A percentile compares a stretch with the other conserved stretches of the same genome.
Conservation (phyloP, 2,329 filamentous ascomycete species). For the Amphichorda felina region DNA sequence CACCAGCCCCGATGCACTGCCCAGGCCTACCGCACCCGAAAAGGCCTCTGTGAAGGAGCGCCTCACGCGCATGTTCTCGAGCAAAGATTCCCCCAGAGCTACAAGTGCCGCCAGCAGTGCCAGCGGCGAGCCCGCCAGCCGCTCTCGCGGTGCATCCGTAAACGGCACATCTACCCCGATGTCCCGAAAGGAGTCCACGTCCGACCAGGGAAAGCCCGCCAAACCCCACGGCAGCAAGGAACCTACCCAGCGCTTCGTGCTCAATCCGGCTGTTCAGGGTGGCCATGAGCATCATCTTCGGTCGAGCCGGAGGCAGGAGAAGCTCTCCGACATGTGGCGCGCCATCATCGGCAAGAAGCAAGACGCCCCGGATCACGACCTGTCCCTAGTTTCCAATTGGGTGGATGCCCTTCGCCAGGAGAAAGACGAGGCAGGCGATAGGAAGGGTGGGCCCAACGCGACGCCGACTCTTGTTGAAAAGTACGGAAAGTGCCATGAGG, state of each 20-base stretch:
- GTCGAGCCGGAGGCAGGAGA: constrained; percentile 85
- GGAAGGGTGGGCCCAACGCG: constrained; percentile 63
- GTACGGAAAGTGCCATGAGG: constrained; percentile 96
- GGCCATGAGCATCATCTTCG: constrained; percentile 82
- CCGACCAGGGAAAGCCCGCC: constrained; percentile 23
- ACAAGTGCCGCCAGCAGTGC: constrained; percentile 10
- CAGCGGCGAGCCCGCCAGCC: constrained; percentile 18
- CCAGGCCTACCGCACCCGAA: constrained; percentile 15
- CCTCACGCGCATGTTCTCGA: constrained; percentile 53
- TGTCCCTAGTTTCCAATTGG: constrained; percentile 92
- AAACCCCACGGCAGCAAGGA: constrained; percentile 18
- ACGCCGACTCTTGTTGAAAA: constrained; percentile 76
- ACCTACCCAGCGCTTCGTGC: constrained; percentile 35
- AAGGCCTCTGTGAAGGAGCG: constrained; percentile 48
- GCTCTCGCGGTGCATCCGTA: constrained; percentile 21
- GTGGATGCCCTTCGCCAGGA: constrained; percentile 87
- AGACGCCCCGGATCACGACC: constrained; percentile 58
- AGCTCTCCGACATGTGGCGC: constrained; percentile 84
- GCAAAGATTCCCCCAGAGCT: constrained; percentile 34
- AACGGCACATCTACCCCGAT: constrained; percentile 23
- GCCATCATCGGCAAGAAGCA: constrained; percentile 78
- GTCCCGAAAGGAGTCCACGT: constrained; percentile 30
- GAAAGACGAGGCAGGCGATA: constrained; percentile 74
- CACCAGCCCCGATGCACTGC: constrained; percentile 6
- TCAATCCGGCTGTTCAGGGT: constrained; percentile 42